phyloP scores from a whole-genome alignment of 202 grass and related monocot species.

The Panicum virgatum region DNA sequence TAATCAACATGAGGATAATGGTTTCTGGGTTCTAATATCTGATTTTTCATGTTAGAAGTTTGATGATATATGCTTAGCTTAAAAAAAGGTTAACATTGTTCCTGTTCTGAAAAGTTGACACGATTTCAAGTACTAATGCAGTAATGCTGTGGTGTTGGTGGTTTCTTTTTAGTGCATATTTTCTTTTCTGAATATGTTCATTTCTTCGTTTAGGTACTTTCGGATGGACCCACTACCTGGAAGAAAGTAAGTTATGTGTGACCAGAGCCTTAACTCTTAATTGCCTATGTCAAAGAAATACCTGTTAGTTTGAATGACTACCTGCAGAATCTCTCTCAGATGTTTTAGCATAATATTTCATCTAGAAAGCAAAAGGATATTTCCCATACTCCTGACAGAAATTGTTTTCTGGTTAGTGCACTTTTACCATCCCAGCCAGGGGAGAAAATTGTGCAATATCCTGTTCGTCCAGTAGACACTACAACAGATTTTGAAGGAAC shows the following conservation, averaged over 20 bases:
- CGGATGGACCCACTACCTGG: constrained; percentile 94
- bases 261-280: constrained; percentile 11
- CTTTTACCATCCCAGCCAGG: constrained; percentile 78
- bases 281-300: not conserved
- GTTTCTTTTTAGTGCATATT: constrained; percentile 27
- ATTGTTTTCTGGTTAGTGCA: constrained; percentile 66
- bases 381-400: constrained; percentile 27
- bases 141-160: not conserved
- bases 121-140: not conserved
- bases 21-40: not conserved
- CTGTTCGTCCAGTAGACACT: constrained; percentile 90
- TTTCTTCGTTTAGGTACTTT: constrained; percentile 71
- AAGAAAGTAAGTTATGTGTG: constrained; percentile 82
- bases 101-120: not conserved
- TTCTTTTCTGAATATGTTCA: constrained; percentile 15
- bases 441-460: constrained; percentile 82
- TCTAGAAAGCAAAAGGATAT: constrained; percentile 15
- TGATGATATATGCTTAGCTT: not conserved
- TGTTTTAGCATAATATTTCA: constrained; percentile 41
- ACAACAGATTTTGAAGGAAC: constrained; percentile 99
- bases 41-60: not conserved
- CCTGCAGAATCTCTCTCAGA: not conserved
- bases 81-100: not conserved
- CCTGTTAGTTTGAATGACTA: not conserved
- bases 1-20: not conserved